phyloP scores from a whole-genome alignment of 345 rosid species.

The Punica granatum region DNA sequence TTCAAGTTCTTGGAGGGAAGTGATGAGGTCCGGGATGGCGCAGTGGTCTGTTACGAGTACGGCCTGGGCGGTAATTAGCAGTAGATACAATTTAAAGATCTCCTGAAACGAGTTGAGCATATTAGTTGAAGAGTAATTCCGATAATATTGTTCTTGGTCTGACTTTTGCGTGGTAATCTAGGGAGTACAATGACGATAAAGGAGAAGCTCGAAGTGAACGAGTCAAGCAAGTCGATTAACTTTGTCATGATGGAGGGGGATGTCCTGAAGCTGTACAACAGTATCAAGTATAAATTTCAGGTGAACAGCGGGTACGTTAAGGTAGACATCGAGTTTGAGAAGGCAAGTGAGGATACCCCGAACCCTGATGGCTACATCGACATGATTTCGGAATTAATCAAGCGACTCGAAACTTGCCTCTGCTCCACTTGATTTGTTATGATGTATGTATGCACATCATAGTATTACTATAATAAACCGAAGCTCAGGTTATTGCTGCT shows the following conservation, averaged over 20 bases:
- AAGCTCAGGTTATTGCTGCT: too few relatives aligned
- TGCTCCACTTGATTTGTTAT: not conserved
- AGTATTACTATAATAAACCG: too few relatives aligned
- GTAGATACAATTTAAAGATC: too few relatives aligned
- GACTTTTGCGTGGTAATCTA: not conserved
- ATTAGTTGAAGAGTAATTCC: not conserved
- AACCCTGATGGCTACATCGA: not conserved
- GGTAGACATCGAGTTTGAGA: conserved; percentile 5
- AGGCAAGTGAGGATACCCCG: not conserved
- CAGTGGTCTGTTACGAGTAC: not conserved
- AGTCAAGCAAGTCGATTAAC: conserved; percentile 4
- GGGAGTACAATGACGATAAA: not conserved
- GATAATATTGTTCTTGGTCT: not conserved
- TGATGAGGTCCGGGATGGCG: conserved; percentile 3
- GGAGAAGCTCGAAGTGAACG: not conserved
- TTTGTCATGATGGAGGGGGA: conserved; percentile 10
- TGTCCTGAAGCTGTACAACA: not conserved
- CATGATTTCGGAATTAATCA: not conserved
- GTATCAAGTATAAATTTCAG: conserved; percentile 6
- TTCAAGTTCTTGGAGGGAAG: conserved; percentile 4
- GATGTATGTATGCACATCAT: too few relatives aligned
- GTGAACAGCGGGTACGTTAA: not conserved
- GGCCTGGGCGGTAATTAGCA: not conserved
- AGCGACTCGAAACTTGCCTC: not conserved
- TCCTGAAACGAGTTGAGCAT: not conserved